Base-by-base conservation (phyloP, 2,329 filamentous ascomycete genomes). In the Fusarium nodosum region DNA sequence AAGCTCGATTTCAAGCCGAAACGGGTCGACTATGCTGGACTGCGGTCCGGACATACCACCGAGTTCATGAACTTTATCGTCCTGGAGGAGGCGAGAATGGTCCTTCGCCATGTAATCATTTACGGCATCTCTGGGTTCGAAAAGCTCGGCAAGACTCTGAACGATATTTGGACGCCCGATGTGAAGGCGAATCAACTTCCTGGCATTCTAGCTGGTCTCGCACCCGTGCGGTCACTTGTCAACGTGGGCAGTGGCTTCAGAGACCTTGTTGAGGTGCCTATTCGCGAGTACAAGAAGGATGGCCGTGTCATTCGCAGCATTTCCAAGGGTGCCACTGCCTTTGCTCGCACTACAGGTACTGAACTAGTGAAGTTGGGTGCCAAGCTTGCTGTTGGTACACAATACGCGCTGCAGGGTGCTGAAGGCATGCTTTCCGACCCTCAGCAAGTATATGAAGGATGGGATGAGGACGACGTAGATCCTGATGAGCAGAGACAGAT, bases 21-120 rank as follows among this genome's bases (percentile, higher is more conserved):
- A 80, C 89, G 93, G n/a, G 93, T 99, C 20, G 95, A 99, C 78
- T 99, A 99, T 73, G 93, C 90, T 0, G 94, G 94, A 5, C 86
- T 99, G 5, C 90, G 94, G 28, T 97, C 96, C 2, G 96, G 96
- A 3, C 93, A 93, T 71, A 98, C 96, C 1, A 97, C 93, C 0
- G 96, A 99, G 78, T 97, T 99, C 75, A 98, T 98, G 94, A 99
- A 99, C 79, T 97, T 99, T 77, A 87, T 99, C 69, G 92, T 95
- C 16, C 87, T 99, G 2, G 96, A 99, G 72, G 91, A 93, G 69
- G 90, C 96, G 3, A 90, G 95, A 64, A 92, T 99, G 86, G 88
- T 91, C 9, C 86, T 99, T 55, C 88, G 92, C 15, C 94, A 95
- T 77, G 92, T 93, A 28, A 98, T 99, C 72, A 89, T 98, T 36